Evolutionary conservation across 1,139 yeast species (phyloP).

Genomic region (Geotrichum histeridarum): DNA sequence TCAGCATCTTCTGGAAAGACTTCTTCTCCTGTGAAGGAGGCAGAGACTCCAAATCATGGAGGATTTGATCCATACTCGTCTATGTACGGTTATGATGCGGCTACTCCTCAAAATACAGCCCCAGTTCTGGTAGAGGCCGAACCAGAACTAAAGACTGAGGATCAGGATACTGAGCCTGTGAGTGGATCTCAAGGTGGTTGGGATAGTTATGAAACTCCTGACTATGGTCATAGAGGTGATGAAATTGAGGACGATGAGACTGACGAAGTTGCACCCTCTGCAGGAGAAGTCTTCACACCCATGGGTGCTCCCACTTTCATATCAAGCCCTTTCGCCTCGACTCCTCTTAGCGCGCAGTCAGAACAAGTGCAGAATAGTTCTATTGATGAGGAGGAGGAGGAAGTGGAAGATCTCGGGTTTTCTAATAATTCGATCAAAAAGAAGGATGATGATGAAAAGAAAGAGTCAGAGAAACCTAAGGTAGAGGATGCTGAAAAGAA

Average conservation of each 20-base stretch:
- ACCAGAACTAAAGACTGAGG: conserved; percentile 16
- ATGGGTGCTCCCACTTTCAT: conserved; percentile 16
- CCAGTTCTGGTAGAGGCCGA: conserved; percentile 7
- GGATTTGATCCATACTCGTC: conserved; percentile 4
- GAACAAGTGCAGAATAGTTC: conserved; percentile 5
- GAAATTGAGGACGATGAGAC: conserved; percentile 42
- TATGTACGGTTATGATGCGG: conserved; percentile 7
- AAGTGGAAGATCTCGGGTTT: conserved; percentile 34
- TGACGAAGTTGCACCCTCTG: conserved; percentile 7
- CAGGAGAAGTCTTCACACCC: conserved; percentile 14
- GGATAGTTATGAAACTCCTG: conserved; percentile 23
- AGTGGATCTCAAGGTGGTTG: conserved; percentile 8
- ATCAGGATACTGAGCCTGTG: conserved; percentile 5
- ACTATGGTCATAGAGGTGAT: conserved; percentile 42
- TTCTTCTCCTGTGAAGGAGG: not conserved
- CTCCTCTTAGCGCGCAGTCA: not conserved
- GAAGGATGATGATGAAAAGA: conserved; percentile 22
- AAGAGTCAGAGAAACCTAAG: conserved; percentile 20
- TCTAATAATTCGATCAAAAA: conserved; percentile 24
- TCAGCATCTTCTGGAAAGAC: not conserved
- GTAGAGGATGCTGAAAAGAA: conserved; percentile 24
- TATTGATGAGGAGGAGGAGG: conserved; percentile 33
- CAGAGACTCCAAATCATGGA: not conserved
- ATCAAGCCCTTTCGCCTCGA: not conserved
- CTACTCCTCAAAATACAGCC: not conserved